These are phyloP conservation scores for Truncatella angustata DNA, from an alignment of 2,329 filamentous ascomycete species.

Conservation along the genomic window DNA sequence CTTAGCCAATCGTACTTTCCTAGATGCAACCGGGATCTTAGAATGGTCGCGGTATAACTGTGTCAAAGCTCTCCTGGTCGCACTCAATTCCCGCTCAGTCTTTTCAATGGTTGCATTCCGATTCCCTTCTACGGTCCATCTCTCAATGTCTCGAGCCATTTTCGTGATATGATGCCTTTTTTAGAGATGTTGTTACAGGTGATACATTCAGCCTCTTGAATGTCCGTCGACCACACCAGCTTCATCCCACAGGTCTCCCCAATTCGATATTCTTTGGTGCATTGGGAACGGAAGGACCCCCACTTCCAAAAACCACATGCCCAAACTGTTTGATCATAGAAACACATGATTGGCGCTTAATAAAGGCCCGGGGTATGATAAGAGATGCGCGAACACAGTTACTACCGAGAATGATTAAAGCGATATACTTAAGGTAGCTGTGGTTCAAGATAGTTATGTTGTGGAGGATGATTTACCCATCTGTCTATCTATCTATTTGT, in stretches of 20 bases:
- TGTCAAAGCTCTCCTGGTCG: too few relatives aligned
- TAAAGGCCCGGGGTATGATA: too few relatives aligned
- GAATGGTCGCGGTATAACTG: too few relatives aligned
- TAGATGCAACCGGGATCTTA: too few relatives aligned
- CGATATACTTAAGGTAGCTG: too few relatives aligned
- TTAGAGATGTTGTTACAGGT: background rate
- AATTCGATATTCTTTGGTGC: conserved; percentile 85
- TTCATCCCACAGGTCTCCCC: conserved; percentile 93
- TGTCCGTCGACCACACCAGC: conserved; percentile 58
- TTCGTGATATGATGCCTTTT: background rate
- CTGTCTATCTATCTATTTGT: too few relatives aligned
- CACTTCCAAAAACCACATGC: background rate
- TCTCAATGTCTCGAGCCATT: background rate
- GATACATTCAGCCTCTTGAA: background rate
- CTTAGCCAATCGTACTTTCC: too few relatives aligned
- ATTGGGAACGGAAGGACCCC: conserved; percentile 76
- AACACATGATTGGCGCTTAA: too few relatives aligned
- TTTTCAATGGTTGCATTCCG: background rate
- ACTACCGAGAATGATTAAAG: too few relatives aligned
- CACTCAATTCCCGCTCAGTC: background rate
- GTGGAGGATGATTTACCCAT: too few relatives aligned
- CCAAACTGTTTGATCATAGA: background rate
- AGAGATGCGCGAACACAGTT: too few relatives aligned
- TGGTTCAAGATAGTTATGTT: too few relatives aligned
- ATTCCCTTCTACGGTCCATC: background rate